Base-by-base conservation (phyloP, 1,284 basidiomycete genomes). In the Trichosporon sp. region DNA sequence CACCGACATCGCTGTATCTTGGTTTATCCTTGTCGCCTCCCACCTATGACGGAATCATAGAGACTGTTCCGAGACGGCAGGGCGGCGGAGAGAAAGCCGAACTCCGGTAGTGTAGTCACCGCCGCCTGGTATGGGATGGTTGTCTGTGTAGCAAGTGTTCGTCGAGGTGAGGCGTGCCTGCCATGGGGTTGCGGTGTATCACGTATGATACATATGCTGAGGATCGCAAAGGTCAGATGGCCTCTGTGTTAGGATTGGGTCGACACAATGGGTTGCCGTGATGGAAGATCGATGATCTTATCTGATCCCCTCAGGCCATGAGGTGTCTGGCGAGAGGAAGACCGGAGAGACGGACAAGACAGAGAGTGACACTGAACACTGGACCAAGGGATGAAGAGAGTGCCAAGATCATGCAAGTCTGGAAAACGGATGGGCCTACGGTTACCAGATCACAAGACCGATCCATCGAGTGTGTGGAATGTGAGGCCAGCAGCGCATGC, bases 1-100 rank as follows among this genome's bases (percentile, higher is more conserved):
- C 59, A 63, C 2, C 32, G 59, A n/a, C 31, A 63, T 35, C 59
- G 32, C 59, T 7, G 8, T 21, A 21, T 63, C 32, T 63, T 66
- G 65, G 65, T 66, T 43, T 66, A 63, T n/a, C 59, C 59, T n/a
- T 4, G 31, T 63, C 59, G 59, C 16, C 59, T 32, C 37, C 59
- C 59, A 63, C 59, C 59, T 63, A 63, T 63, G 59, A 63, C 59
- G 59, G 59, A 63, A 63, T 19, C 14, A 3, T 35, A 32, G 59
- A 16, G 59, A 35, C 32, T n/a, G 16, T 11, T 19, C 59, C 31
- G 56, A 61, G 19, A 32, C 59, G 32, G 31, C 31, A 16, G 26
- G 14, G 26, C 59, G 59, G 59, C 59, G 59, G 59, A 63, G 59
- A 63, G 59, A 63, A 63, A 37, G 31, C 59, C 59, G 59, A 63